Evolutionary conservation across 139 green algal species (phyloP).

Genomic region (Chlamydomonas sp.): DNA sequence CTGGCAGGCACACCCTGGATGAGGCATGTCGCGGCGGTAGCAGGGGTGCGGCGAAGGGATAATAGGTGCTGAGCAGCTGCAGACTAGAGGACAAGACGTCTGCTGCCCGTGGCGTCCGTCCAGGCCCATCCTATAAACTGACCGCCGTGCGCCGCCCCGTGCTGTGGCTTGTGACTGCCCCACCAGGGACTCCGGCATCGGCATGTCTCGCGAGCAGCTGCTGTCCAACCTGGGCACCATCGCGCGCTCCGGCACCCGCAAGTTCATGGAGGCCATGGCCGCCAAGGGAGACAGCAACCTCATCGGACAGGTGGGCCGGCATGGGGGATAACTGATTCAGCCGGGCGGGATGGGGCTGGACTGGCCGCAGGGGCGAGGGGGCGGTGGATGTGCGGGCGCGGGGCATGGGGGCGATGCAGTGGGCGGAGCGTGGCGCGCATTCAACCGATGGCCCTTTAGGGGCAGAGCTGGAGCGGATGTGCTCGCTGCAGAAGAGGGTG

Average conservation of each 20-base stretch:
- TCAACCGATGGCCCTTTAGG: too few species aligned
- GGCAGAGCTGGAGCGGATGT: too few species aligned
- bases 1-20: too few species aligned
- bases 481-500: too few species aligned
- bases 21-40: too few species aligned
- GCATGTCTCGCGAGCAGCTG: conserved; percentile 96
- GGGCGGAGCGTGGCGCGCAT: background rate
- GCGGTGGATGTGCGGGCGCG: background rate
- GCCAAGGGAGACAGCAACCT: conserved; percentile 86
- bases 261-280: conserved; percentile 96
- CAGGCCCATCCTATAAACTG: background rate
- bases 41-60: too few species aligned
- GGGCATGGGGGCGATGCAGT: background rate
- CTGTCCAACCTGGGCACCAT: conserved; percentile 96
- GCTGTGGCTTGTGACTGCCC: background rate
- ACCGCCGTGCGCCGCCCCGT: background rate
- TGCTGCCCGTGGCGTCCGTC: too few species aligned
- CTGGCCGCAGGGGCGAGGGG: background rate
- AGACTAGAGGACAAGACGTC: too few species aligned
- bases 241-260: conserved; percentile 93
- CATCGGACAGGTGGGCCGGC: conserved; percentile 79
- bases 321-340: background rate
- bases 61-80: too few species aligned
- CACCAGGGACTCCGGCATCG: conserved; percentile 89
- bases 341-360: too few species aligned